Evolutionary conservation across 495 filamentous ascomycete genomes (phyloP).

Genomic region (Aspergillus cristatus): DNA sequence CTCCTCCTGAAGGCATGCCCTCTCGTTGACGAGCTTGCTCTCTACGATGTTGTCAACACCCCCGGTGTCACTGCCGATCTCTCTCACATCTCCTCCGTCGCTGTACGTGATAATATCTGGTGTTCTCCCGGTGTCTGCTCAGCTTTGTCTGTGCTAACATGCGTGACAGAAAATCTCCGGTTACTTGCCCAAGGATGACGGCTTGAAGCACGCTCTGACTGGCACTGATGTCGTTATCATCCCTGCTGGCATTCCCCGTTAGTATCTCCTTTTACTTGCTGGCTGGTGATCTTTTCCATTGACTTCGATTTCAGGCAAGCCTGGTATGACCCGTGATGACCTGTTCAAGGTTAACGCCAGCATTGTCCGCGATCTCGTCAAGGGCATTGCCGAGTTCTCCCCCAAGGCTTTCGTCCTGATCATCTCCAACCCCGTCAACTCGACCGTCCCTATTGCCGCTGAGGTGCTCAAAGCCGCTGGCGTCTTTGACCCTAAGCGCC

Average conservation of each 20-base stretch:
- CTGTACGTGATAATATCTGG: constrained; percentile 53
- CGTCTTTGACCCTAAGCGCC: constrained; percentile 85
- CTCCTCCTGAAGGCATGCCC: constrained; percentile 85
- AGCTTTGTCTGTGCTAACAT: too few species aligned
- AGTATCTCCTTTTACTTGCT: constrained; percentile 21
- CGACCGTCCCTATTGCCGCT: constrained; percentile 93
- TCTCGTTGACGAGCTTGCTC: constrained; percentile 78
- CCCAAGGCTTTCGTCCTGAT: constrained; percentile 90
- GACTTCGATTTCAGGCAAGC: constrained; percentile 59
- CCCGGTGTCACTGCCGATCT: constrained; percentile 92
- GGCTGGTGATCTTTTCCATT: background rate
- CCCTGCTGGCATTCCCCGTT: constrained; percentile 94
- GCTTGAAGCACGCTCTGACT: constrained; percentile 76
- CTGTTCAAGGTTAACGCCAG: constrained; percentile 98
- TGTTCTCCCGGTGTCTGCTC: too few species aligned
- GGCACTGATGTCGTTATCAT: constrained; percentile 94
- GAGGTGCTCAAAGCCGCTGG: constrained; percentile 88
- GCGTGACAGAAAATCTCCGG: constrained; percentile 72
- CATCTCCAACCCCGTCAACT: constrained; percentile 99
- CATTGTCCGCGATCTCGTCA: constrained; percentile 80
- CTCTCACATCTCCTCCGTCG: constrained; percentile 90
- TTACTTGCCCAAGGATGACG: constrained; percentile 84
- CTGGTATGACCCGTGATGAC: constrained; percentile 98
- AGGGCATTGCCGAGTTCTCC: constrained; percentile 73
- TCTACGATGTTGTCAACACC: constrained; percentile 99